phyloP scores from a whole-genome alignment of 2,329 filamentous ascomycete genomes.

The Ophiostoma novo-ulmi region DNA sequence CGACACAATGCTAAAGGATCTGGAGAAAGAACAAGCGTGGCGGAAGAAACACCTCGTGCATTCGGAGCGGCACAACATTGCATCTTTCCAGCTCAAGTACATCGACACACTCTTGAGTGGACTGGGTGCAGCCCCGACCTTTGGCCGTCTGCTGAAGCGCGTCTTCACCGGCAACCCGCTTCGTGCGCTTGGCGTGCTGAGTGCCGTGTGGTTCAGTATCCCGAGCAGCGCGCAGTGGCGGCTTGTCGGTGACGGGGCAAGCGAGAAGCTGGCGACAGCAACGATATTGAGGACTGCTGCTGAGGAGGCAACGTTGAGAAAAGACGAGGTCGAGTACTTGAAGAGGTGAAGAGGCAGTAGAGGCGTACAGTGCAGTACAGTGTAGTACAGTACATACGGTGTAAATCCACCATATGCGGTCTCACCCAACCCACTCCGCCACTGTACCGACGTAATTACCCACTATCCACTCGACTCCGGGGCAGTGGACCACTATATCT shows the following conservation, averaged over 20 bases:
- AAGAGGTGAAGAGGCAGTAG: not conserved
- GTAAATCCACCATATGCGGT: not conserved
- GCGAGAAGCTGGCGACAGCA: conserved; percentile 13
- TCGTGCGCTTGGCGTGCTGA: conserved; percentile 31
- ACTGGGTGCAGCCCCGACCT: not conserved
- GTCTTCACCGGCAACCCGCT: conserved; percentile 26
- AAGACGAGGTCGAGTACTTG: not conserved
- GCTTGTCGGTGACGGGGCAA: conserved; percentile 34
- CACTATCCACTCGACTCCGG: conserved; percentile 5
- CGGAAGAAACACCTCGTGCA: not conserved
- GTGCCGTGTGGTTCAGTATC: conserved; percentile 36
- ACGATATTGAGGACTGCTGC: not conserved
- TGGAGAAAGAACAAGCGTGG: not conserved
- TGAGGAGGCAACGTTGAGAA: not conserved
- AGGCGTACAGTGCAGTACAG: not conserved
- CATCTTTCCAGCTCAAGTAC: not conserved
- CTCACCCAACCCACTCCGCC: not conserved
- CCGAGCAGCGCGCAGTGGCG: conserved; percentile 37
- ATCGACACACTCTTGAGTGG: not conserved
- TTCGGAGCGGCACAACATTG: not conserved
- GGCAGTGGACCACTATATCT: conserved; percentile 6
- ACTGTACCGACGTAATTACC: not conserved
- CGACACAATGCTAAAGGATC: not conserved
- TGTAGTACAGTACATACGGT: not conserved
- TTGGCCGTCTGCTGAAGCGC: not conserved